Base-by-base conservation (phyloP, 139 green algal species). In the Pseudopediastrum boryanum region DNA sequence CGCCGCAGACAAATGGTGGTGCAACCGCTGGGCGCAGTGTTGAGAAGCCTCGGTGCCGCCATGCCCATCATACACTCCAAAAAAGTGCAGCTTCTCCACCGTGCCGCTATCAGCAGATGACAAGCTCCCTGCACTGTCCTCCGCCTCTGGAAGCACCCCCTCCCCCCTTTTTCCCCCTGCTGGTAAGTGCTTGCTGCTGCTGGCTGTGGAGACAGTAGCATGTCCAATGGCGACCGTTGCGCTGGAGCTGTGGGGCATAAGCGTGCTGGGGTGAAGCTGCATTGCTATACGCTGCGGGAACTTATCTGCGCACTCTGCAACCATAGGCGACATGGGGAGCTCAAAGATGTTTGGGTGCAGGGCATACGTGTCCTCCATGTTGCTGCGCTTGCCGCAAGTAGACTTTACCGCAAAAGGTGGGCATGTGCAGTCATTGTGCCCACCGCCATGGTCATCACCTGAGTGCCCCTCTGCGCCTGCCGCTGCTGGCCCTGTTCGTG, bases 31-130 rank as follows among this genome's bases (percentile, higher is more conserved):
- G 0, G 87, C 80, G 59, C 90, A 94, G 77, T 92, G 86, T 58
- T 88, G 81, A 0, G 90, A 88, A 0, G 88, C 90, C 54, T 93
- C 83, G 35, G 67, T 83, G 46, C 90, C 90, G 13, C 90, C 90
- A 72, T 95, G 90, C 8, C 90, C 90, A 62, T 95, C 90, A 77
- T 91, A 95, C 13, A 95, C 89, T 12, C 85, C 90, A 43, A 93
- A 95, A 66, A 93, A 94, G 84, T 95, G 90, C n/a, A 94, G 83
- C 43, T 83, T 85, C 54, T 91, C 87, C n/a, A 78, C 69, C 8
- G n/a, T 52, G 35, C 33, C 41, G 2, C 52, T 72, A 35, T 69
- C 76, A 12, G 59, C 69, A 31, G 54, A 81, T 5, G 72, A 73
- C 35, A 61, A 4, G n/a, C 56, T 75, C 35, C 56, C 54, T 12